Conservation (phyloP, 306 rosid species). For the Trifolium fragiferum region DNA sequence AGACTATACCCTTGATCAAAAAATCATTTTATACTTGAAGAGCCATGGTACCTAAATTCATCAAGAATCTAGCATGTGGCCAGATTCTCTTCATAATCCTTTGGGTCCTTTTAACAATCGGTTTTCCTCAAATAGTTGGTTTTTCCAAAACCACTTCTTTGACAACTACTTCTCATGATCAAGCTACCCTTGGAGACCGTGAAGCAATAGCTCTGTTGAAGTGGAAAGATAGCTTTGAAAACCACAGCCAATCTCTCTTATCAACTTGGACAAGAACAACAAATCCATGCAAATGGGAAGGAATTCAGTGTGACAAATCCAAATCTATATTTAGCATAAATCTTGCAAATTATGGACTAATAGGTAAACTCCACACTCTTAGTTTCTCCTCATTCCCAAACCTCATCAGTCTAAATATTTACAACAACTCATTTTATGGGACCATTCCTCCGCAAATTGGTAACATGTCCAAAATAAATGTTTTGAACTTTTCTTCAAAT, state of each 20-base stretch:
- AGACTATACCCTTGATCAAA: background rate
- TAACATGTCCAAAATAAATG: constrained; percentile 30
- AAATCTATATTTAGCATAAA: too few relatives aligned
- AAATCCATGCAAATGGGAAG: too few relatives aligned
- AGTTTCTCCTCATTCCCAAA: too few relatives aligned
- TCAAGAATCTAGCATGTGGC: background rate
- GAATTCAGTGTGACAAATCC: too few relatives aligned
- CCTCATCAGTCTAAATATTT: too few relatives aligned
- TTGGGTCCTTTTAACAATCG: background rate
- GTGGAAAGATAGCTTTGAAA: constrained; percentile 32
- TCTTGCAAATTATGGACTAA: too few relatives aligned
- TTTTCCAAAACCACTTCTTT: constrained; percentile 11
- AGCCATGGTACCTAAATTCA: background rate
- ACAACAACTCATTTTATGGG: background rate
- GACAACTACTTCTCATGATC: constrained; percentile 4
- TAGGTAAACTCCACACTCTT: too few relatives aligned
- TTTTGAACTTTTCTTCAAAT: constrained; percentile 5
- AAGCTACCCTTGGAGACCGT: background rate
- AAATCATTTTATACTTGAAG: background rate
- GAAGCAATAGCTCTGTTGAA: constrained; percentile 20
- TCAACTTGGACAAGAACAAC: too few relatives aligned
- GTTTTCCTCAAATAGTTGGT: background rate
- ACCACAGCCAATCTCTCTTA: too few relatives aligned
- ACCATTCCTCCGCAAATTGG: constrained; percentile 41
- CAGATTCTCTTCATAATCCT: background rate